Conservation (phyloP, 106 monocot species). For the Vanilla planifolia region DNA sequence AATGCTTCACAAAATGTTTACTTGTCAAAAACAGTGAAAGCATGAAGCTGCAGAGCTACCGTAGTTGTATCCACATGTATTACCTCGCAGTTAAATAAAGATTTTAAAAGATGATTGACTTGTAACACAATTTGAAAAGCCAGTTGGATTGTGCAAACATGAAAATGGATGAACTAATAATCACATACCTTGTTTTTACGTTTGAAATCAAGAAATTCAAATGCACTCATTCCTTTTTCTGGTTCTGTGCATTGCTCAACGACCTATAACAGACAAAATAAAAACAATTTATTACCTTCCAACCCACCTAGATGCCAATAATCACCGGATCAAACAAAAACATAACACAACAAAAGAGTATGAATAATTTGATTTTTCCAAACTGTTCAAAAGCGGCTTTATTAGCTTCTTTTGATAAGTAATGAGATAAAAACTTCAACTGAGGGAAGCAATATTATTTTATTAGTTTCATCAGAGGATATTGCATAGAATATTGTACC, state of each 20-base stretch:
- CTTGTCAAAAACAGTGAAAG: no score
- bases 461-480: not conserved
- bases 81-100: no score
- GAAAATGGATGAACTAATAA: not conserved
- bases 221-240: slow-evolving; percentile 62
- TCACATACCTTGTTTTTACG: slow-evolving; percentile 72
- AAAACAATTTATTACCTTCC: not conserved
- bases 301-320: not conserved
- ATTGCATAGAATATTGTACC: slow-evolving; percentile 29
- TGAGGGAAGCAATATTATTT: not conserved
- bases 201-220: slow-evolving; percentile 79
- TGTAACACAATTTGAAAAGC: not conserved
- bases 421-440: not conserved
- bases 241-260: slow-evolving; percentile 76
- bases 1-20: no score
- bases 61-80: no score
- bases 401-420: no score
- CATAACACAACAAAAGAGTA: not conserved
- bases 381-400: not conserved
- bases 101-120: not conserved
- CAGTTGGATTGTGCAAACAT: not conserved
- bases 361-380: not conserved
- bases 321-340: not conserved
- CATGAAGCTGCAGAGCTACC: no score
- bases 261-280: slow-evolving; percentile 46